phyloP scores from a whole-genome alignment of 2,329 filamentous ascomycete genomes.

The Dactylellina sp. region DNA sequence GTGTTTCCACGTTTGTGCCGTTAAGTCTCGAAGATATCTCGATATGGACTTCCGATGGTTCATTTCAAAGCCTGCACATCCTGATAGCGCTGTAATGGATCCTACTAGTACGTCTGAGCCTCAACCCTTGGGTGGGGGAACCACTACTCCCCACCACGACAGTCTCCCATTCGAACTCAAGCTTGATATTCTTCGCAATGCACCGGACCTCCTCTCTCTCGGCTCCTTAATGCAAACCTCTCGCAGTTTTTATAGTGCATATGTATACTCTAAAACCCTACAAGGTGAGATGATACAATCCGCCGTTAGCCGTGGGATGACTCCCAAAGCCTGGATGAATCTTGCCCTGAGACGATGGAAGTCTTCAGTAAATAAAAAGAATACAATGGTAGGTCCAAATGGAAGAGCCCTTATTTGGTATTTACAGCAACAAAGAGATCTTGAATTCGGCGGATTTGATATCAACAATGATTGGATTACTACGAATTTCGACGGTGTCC shows the following conservation, averaged over 20 bases:
- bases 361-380: not conserved
- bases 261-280: not conserved
- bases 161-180: constrained; percentile 9
- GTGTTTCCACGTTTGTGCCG: too few relatives aligned
- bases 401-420: not conserved
- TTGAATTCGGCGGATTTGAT: not conserved
- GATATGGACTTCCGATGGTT: too few relatives aligned
- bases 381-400: not conserved
- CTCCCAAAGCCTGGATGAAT: not conserved
- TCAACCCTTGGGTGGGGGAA: not conserved
- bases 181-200: constrained; percentile 7
- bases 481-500: not conserved
- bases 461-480: not conserved
- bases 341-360: not conserved
- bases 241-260: constrained; percentile 9
- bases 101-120: not conserved
- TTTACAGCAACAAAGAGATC: not conserved
- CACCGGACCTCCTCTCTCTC: not conserved
- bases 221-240: not conserved
- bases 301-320: not conserved
- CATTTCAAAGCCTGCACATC: not conserved
- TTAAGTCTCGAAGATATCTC: too few relatives aligned
- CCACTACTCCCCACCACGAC: not conserved
- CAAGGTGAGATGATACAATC: not conserved
- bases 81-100: not conserved